Conservation (phyloP, 176 grass and related monocot species). For the Hordeum vulgare region DNA sequence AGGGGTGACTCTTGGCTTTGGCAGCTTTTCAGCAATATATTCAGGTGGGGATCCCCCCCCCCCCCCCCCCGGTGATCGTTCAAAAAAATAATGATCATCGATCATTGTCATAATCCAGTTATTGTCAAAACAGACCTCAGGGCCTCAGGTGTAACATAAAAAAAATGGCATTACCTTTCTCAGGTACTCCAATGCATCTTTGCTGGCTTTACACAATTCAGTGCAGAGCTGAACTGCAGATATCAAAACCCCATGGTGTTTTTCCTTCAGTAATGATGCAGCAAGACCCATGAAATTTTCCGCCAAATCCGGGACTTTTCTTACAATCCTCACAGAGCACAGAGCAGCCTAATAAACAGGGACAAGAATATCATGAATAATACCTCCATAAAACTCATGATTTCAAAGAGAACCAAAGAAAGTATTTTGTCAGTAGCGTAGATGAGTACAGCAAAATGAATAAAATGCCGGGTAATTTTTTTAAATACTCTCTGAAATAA, state of each 20-base stretch:
- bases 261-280: slow-evolving; percentile 73
- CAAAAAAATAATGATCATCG: neutral
- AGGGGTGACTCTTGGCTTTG: too few species aligned
- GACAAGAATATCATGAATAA: slow-evolving; percentile 11
- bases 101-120: neutral
- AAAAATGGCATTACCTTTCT: slow-evolving; percentile 49
- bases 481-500: neutral
- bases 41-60: too few species aligned
- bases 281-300: slow-evolving; percentile 80
- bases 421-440: neutral
- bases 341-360: slow-evolving; percentile 67
- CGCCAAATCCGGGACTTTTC: slow-evolving; percentile 88
- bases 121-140: neutral
- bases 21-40: too few species aligned
- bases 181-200: slow-evolving; percentile 61
- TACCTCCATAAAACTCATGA: neutral
- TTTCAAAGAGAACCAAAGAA: neutral
- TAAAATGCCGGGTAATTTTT: neutral
- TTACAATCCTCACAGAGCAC: slow-evolving; percentile 86
- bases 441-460: neutral
- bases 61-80: too few species aligned
- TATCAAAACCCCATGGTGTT: slow-evolving; percentile 90
- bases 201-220: slow-evolving; percentile 88
- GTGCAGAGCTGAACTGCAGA: slow-evolving; percentile 82
- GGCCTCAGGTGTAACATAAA: neutral